Percentiles rank a stretch among this genome's conserved stretches.
Conservation (phyloP, 805 yeast genomes). For the Saccharomyces jurei region DNA sequence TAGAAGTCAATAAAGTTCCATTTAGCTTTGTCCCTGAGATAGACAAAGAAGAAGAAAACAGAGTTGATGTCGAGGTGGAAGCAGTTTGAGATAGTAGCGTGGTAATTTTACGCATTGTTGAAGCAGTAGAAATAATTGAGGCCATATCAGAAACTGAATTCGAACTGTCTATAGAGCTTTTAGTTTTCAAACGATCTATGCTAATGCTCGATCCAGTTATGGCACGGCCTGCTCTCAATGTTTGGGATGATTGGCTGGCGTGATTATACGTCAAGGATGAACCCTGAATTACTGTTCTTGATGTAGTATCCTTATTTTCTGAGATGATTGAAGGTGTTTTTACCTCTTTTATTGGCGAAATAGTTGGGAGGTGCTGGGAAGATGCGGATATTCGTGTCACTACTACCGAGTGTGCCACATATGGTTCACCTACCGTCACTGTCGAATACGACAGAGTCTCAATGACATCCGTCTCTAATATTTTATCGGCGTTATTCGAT, state of each 20-base stretch:
- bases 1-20: constrained; percentile 27
- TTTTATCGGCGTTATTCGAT: not conserved
- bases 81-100: constrained; percentile 10
- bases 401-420: not conserved
- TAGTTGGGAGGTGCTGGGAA: not conserved
- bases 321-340: not conserved
- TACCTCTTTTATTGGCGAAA: not conserved
- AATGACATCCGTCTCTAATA: constrained; percentile 5
- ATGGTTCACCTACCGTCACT: constrained; percentile 6
- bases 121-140: not conserved
- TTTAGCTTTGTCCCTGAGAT: constrained; percentile 14
- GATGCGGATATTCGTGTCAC: constrained; percentile 3
- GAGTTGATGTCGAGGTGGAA: constrained; percentile 13
- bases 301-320: not conserved
- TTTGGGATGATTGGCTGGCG: not conserved
- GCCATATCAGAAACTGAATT: not conserved
- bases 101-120: constrained; percentile 4
- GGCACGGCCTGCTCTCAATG: not conserved
- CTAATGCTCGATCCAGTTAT: not conserved
- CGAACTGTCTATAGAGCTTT: not conserved
- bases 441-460: not conserved
- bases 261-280: not conserved
- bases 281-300: not conserved
- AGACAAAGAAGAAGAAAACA: constrained; percentile 9
- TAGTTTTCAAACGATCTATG: not conserved